Base-by-base conservation (phyloP, 2,329 filamentous ascomycete genomes). In the Pseudogymnoascus sp. region DNA sequence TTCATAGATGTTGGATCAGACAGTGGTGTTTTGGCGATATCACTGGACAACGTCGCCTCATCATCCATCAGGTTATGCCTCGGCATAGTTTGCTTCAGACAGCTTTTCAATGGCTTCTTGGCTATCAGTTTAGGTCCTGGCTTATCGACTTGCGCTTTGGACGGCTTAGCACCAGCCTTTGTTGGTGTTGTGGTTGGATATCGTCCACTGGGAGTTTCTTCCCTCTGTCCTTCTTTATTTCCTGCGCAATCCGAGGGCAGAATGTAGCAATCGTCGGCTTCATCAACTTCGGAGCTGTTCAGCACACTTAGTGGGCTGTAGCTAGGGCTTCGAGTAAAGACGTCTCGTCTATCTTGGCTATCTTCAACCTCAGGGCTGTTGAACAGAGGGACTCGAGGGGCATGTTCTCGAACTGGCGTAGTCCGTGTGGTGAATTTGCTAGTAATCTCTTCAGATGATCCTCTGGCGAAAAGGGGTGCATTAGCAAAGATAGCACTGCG, bases 1-100 rank as follows among this genome's bases (percentile, higher is more conserved):
- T 63, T 65, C 60, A 63, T 63, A 63, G 64, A 66, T 65, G 64
- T 21, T 21, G 15, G 5, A 17, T 35, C 29, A 5, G 29, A 21
- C 29, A 8, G 29, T 33, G 47, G 4, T 3, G 47, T 21, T 10
- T 33, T 13, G 13, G 35, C n/a, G 1, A 15, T 11, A 33, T 35
- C 47, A 6, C 7, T 21, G 2, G 47, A 17, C 29, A 47, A 26
- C 11, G 35, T 11, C 35, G 29, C 11, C 10, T 21, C 17, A 17
- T 33, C 47, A 35, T 54, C 47, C n/a, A 35, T 29, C 9, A 3
- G 35, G 10, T 33, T 7, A 21, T 35, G 21, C 15, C 5, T 35
- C 9, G 47, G 47, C 47, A 8, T 21, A 5, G 47, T 54, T 33
- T 54, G n/a, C 5, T 35, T 54, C 15, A 54, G 9, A 15, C 47